Evolutionary conservation across 306 rosid species (phyloP).

Genomic region (Abrus precatorius): DNA sequence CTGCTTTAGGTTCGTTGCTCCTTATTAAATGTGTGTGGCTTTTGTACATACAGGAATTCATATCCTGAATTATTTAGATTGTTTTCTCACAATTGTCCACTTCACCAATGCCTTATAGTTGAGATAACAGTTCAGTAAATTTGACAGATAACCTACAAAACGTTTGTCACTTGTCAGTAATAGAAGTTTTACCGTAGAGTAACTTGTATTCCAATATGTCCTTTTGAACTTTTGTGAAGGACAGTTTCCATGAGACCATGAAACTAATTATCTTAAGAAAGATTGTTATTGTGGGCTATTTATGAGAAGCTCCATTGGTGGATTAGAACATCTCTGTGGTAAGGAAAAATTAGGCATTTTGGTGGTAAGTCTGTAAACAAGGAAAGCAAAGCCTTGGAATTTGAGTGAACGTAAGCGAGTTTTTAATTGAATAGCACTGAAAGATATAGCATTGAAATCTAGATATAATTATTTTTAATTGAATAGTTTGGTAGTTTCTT

Average conservation of each 20-base stretch:
- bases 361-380: not conserved
- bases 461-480: too few species aligned
- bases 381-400: too few species aligned
- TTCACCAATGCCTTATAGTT: not conserved
- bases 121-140: slow-evolving; percentile 11
- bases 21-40: slow-evolving; percentile 12
- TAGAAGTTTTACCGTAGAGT: not conserved
- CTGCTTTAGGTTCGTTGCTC: not conserved
- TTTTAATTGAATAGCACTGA: too few species aligned
- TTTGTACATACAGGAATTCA: not conserved
- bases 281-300: too few species aligned
- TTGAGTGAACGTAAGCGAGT: too few species aligned
- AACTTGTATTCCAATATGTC: not conserved
- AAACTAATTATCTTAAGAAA: not conserved
- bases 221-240: not conserved
- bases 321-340: not conserved
- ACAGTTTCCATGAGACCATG: not conserved
- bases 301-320: not conserved
- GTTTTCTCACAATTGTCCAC: not conserved
- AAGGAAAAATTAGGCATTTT: not conserved
- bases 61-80: slow-evolving; percentile 21
- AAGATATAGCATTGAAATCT: too few species aligned
- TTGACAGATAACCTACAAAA: not conserved
- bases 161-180: not conserved
- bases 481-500: too few species aligned